Evolutionary conservation across 2,329 filamentous ascomycete genomes (phyloP), one percentile per base, ranked within the genome.

Genomic region (Pseudopithomyces chartarum): DNA sequence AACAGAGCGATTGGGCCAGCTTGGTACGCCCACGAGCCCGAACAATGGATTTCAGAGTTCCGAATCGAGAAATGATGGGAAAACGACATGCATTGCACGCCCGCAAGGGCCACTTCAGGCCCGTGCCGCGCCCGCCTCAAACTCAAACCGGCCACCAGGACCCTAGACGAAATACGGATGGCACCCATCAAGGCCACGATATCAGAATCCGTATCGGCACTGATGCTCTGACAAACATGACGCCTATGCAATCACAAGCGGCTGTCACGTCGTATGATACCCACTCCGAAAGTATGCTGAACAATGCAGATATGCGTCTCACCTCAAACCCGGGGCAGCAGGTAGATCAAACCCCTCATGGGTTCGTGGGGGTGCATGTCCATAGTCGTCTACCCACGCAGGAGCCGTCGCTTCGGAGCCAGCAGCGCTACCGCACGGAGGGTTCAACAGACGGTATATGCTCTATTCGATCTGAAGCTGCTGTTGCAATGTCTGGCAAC

Each of bases 211-310:
- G 67, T 22, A 74, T 78, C 54, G 75, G 75, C 15, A 69, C 68
- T 51, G 68, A 74, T 59, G 74, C 71, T 55, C 64, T 73, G 60
- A 65, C 64, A 47, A 69, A 60, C 49, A 60, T 59, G 38, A 60
- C 56, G n/a, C 62, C 39, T 40, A 59, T 60, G 38, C 54, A 20
- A 52, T 36, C 54, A 48, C 44, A 54, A 45, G 33, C 44, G 43
- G 32, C 52, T 47, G n/a, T 62, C 59, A 17, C 56, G 57, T 45
- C 52, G 17, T 33, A 20, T 34, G 34, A 43, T 26, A 60, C 58
- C 38, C 71, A 65, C 15, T 74, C 73, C 8, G 72, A 75, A 32
- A 52, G 64, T 22, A 76, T 77, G 73, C 73, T 77, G 50, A 73
- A 74, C 48, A 61, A 71, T 47, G 59, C 70, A 51, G 47, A 45